phyloP scores from a whole-genome alignment of 352 stramenopile species.

The Blastocystis sp. region DNA sequence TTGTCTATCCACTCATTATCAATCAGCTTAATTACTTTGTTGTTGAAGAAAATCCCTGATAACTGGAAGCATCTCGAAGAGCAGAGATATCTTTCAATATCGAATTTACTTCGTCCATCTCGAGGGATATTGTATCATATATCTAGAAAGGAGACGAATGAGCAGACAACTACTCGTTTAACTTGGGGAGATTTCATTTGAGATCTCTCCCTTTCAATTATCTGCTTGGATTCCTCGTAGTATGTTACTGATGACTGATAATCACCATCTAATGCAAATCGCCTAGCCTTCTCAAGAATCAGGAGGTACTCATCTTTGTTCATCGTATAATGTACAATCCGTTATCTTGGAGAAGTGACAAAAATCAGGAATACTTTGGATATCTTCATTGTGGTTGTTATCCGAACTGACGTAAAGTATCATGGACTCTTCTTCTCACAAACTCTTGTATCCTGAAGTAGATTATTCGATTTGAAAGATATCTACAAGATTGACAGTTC shows the following conservation, averaged over 20 bases:
- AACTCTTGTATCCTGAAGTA: too few species aligned
- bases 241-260: background rate
- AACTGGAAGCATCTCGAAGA: background rate
- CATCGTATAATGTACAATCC: too few species aligned
- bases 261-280: constrained; percentile 22
- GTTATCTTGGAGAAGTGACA: too few species aligned
- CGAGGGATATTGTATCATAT: background rate
- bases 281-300: background rate
- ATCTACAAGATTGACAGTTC: too few species aligned
- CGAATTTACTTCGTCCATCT: background rate
- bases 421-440: too few species aligned
- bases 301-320: background rate
- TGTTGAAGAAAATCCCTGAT: background rate
- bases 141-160: background rate
- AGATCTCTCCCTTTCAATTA: background rate
- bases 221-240: constrained; percentile 14
- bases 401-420: too few species aligned
- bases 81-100: background rate
- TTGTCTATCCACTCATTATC: too few species aligned
- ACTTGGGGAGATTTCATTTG: background rate
- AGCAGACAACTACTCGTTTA: background rate
- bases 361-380: too few species aligned
- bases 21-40: background rate
- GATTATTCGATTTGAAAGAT: too few species aligned
- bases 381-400: too few species aligned